Evolutionary conservation across 208 protist species (phyloP).

Genomic region (Sergeia podlipaevii): DNA sequence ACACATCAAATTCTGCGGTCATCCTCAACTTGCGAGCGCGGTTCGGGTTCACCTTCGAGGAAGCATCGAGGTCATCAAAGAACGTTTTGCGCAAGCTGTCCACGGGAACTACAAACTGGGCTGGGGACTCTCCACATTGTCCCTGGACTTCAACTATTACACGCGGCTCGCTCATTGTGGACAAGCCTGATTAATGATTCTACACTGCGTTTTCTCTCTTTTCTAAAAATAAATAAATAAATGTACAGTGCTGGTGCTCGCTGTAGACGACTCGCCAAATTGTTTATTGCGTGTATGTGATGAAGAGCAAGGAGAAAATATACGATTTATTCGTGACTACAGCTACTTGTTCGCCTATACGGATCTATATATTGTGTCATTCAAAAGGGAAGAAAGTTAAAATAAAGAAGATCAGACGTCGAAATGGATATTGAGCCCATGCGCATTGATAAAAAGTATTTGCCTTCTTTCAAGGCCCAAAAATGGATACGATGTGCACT

Average conservation of each 20-base stretch:
- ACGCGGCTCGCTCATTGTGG: background rate
- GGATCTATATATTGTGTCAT: constrained; percentile 5
- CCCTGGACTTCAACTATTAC: constrained; percentile 17
- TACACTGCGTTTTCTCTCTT: too few relatives aligned
- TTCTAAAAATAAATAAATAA: too few relatives aligned
- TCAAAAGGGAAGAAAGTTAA: too few relatives aligned
- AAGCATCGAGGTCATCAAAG: constrained; percentile 48
- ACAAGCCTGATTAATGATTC: background rate
- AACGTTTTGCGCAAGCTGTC: constrained; percentile 41
- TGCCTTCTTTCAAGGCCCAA: constrained; percentile 1
- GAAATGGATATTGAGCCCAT: too few relatives aligned
- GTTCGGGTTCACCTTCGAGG: constrained; percentile 48
- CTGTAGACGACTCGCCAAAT: too few relatives aligned
- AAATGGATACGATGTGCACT: background rate
- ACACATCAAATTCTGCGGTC: background rate
- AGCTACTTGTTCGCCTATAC: background rate
- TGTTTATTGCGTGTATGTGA: background rate
- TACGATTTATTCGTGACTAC: background rate
- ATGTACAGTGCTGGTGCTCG: too few relatives aligned
- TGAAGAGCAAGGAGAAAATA: background rate
- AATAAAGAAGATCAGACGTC: too few relatives aligned
- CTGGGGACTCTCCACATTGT: constrained; percentile 3
- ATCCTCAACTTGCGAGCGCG: constrained; percentile 10
- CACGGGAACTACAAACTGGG: constrained; percentile 19
- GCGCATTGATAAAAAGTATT: too few relatives aligned